These are phyloP conservation scores for Cubamyces lactineus DNA, from an alignment of 768 basidiomycete genomes.

Conservation along the genomic window DNA sequence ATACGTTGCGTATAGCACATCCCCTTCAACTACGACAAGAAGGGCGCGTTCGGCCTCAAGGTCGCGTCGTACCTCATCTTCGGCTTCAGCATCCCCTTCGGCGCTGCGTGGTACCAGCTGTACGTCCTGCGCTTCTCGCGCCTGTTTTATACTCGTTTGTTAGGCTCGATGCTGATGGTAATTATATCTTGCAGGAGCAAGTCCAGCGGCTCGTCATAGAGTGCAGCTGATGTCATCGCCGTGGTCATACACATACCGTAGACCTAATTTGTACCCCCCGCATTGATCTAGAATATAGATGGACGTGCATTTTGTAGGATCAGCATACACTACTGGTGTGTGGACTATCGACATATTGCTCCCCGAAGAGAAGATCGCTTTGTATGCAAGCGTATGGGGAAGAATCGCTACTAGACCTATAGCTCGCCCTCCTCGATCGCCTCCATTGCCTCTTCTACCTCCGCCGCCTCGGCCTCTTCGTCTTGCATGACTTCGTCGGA, in stretches of 20 bases:
- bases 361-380: not conserved
- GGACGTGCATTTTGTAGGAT: conserved; percentile 10
- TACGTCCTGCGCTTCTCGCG: conserved; percentile 39
- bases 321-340: not conserved
- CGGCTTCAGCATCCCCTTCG: conserved; percentile 72
- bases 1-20: conserved; percentile 38
- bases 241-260: conserved; percentile 12
- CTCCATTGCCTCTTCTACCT: conserved; percentile 15
- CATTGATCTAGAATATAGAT: conserved; percentile 18
- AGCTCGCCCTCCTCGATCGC: conserved; percentile 4
- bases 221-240: not conserved
- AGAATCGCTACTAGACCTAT: not conserved
- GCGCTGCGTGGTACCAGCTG: conserved; percentile 66
- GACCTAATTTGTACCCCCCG: conserved; percentile 23
- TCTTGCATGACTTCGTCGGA: conserved; percentile 35
- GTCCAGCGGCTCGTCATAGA: conserved; percentile 22
- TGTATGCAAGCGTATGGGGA: not conserved
- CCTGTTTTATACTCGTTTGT: not conserved
- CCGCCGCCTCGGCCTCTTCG: conserved; percentile 40
- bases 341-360: not conserved
- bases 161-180: not conserved
- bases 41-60: conserved; percentile 45
- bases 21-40: conserved; percentile 38
- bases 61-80: conserved; percentile 47
- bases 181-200: conserved; percentile 21